Percentiles rank a stretch among this genome's conserved stretches.
Evolutionary conservation across 2,329 filamentous ascomycete genomes (phyloP).

Genomic region (Penicillium expansum): DNA sequence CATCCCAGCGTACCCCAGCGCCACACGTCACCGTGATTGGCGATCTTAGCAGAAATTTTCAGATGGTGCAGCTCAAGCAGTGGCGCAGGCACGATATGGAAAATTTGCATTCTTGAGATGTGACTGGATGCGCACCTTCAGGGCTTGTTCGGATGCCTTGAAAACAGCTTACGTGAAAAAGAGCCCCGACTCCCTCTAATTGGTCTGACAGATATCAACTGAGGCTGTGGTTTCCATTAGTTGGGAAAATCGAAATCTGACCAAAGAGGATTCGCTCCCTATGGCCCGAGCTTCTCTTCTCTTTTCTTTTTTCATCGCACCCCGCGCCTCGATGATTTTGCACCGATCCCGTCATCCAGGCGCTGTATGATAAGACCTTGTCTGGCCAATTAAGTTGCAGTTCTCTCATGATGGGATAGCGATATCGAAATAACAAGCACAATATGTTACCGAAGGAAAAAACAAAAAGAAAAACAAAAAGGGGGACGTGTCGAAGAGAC

Average conservation of each 20-base stretch:
- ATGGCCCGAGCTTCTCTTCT: not conserved
- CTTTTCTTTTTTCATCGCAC: not conserved
- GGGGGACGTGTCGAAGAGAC: too few relatives aligned
- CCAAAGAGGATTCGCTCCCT: not conserved
- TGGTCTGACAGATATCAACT: not conserved
- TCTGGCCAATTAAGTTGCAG: not conserved
- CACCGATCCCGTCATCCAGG: not conserved
- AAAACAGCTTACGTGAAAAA: too few relatives aligned
- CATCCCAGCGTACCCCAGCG: too few relatives aligned
- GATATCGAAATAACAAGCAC: not conserved
- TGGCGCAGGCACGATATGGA: too few relatives aligned
- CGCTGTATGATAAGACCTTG: not conserved
- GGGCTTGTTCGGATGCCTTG: too few relatives aligned
- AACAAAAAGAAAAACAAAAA: not conserved
- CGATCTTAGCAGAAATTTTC: too few relatives aligned
- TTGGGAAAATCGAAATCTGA: not conserved
- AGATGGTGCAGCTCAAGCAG: too few relatives aligned
- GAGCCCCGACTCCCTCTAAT: too few relatives aligned
- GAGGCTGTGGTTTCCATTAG: constrained; percentile 6
- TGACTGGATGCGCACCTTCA: too few relatives aligned
- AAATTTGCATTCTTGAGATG: too few relatives aligned
- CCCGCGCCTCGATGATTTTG: constrained; percentile 4
- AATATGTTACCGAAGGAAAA: not conserved
- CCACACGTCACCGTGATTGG: too few relatives aligned
- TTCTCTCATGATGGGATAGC: not conserved